phyloP scores from a whole-genome alignment of 2,329 filamentous ascomycete species.

The Ilyonectria robusta region DNA sequence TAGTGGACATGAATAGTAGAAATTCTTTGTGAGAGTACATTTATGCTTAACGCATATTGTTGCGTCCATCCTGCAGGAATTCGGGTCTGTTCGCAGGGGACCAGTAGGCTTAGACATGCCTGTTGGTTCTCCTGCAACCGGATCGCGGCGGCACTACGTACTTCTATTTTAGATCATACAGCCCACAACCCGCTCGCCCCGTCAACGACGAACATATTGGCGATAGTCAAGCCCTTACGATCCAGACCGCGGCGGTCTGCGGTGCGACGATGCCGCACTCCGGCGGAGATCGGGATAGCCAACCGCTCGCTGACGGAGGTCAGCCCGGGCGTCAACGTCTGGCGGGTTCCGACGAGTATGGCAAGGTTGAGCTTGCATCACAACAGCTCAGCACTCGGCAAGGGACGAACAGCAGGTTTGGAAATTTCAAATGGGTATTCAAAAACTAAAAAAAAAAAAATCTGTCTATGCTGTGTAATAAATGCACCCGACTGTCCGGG shows the following conservation, averaged over 20 bases:
- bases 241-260: background rate
- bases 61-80: background rate
- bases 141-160: background rate
- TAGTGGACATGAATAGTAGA: background rate
- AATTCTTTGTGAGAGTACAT: background rate
- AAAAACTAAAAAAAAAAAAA: slow-evolving; percentile 10
- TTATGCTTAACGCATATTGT: background rate
- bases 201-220: background rate
- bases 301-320: slow-evolving; percentile 13
- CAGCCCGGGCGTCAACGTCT: background rate
- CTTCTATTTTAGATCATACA: background rate
- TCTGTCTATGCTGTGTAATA: slow-evolving; percentile 22
- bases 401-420: background rate
- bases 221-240: background rate
- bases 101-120: background rate
- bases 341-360: background rate
- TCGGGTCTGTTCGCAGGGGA: background rate
- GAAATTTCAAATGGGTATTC: slow-evolving; percentile 24
- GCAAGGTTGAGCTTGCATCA: background rate
- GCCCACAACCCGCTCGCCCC: background rate
- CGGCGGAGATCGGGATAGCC: slow-evolving; percentile 23
- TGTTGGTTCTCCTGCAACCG: background rate
- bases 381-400: background rate
- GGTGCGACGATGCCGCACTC: slow-evolving; percentile 5
- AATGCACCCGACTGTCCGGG: slow-evolving; percentile 1